Evolutionary conservation across 2,329 filamentous ascomycete genomes (phyloP).

Genomic region (Thelonectria olida): DNA sequence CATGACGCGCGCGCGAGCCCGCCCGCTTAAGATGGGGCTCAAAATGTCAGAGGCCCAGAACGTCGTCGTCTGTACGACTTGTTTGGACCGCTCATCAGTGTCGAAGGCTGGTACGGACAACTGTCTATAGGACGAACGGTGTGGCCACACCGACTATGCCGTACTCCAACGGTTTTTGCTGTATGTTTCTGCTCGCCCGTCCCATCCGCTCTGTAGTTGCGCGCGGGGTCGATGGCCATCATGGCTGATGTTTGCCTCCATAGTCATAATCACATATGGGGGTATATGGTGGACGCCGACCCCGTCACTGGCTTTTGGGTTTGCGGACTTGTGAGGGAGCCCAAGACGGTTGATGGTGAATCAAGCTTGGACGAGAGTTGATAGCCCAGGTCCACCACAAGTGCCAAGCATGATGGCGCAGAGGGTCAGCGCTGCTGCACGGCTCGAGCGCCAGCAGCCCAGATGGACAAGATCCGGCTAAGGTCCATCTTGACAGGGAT

Average conservation of each 20-base stretch:
- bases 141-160: slow-evolving; percentile 9
- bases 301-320: background rate
- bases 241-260: background rate
- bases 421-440: slow-evolving; percentile 20
- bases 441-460: slow-evolving; percentile 20
- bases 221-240: background rate
- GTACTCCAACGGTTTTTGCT: background rate
- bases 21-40: background rate
- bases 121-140: slow-evolving; percentile 7
- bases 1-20: slow-evolving; percentile 23
- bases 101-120: background rate
- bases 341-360: slow-evolving; percentile 17
- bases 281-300: background rate
- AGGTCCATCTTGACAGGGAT: slow-evolving; percentile 26
- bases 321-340: background rate
- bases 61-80: slow-evolving; percentile 1
- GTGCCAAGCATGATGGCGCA: slow-evolving; percentile 29
- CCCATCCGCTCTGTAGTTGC: background rate
- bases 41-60: slow-evolving; percentile 4
- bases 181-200: background rate
- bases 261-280: background rate
- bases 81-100: background rate
- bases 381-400: slow-evolving; percentile 8
- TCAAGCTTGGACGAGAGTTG: slow-evolving; percentile 11
- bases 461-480: slow-evolving; percentile 28